Conservation (phyloP, 1,284 basidiomycete genomes). For the Athelia psychrophila region DNA sequence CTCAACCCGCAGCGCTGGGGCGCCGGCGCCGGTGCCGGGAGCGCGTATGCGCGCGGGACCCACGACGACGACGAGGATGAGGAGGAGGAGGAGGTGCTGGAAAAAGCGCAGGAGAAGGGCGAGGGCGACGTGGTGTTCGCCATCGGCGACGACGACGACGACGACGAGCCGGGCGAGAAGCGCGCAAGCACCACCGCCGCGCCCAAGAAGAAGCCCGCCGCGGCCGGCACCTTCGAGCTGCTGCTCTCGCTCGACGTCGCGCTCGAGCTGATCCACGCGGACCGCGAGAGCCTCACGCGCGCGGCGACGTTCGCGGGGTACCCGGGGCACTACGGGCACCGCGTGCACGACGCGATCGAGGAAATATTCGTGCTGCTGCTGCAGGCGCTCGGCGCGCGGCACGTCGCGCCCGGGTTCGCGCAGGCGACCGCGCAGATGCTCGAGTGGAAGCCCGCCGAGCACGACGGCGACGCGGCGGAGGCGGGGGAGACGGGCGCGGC, state of each 20-base stretch:
- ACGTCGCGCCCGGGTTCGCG: slow-evolving; percentile 84
- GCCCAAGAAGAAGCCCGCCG: slow-evolving; percentile 36
- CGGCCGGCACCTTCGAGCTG: slow-evolving; percentile 62
- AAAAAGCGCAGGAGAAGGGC: slow-evolving; percentile 13
- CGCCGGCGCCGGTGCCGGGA: slow-evolving; percentile 21
- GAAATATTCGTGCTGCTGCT: slow-evolving; percentile 88
- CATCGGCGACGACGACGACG: slow-evolving; percentile 53
- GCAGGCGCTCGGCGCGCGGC: slow-evolving; percentile 74
- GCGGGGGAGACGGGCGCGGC: too few species aligned
- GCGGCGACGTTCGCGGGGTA: slow-evolving; percentile 89
- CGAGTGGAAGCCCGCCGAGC: slow-evolving; percentile 83
- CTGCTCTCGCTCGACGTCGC: slow-evolving; percentile 91
- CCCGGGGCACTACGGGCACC: slow-evolving; percentile 77
- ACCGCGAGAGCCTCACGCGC: slow-evolving; percentile 88
- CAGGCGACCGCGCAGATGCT: slow-evolving; percentile 82
- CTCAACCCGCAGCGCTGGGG: slow-evolving; percentile 84
- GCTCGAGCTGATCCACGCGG: slow-evolving; percentile 88
- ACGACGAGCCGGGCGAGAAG: slow-evolving; percentile 24
- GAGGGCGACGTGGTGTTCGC: slow-evolving; percentile 55
- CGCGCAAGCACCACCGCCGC: slow-evolving; percentile 16
- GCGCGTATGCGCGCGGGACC: slow-evolving; percentile 38
- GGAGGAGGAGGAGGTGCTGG: neutral
- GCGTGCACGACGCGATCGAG: slow-evolving; percentile 88
- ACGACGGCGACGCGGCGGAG: too few species aligned
- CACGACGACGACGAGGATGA: slow-evolving; percentile 22